A percentile compares a stretch with the other conserved stretches of the same genome.
Conservation (phyloP, 2,329 filamentous ascomycete genomes). For the Sporothrix schenckii region DNA sequence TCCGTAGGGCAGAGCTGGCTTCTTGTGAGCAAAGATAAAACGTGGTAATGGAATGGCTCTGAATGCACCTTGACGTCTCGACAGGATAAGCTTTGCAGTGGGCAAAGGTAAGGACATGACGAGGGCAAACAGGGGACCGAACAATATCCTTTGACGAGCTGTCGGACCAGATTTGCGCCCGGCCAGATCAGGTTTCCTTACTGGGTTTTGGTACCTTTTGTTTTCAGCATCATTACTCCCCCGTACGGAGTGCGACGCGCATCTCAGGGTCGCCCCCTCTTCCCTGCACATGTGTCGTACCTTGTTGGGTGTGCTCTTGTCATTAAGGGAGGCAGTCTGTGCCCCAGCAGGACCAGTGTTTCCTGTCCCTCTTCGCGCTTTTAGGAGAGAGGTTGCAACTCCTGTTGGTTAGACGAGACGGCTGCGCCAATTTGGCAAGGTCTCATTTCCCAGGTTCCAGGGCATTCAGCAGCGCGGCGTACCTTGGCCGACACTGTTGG, state of each 20-base stretch:
- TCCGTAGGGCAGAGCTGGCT: neutral
- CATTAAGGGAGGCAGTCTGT: neutral
- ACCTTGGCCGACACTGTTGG: neutral
- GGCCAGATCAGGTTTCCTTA: neutral
- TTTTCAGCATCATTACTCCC: no score
- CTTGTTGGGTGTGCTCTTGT: neutral
- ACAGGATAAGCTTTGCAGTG: constrained; percentile 21
- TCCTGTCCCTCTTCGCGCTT: neutral
- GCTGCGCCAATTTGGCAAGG: neutral
- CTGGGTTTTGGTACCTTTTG: neutral
- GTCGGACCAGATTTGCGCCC: neutral
- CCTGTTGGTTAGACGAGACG: constrained; percentile 7
- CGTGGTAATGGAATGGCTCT: constrained; percentile 15
- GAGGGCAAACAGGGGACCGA: neutral
- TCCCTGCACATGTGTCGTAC: constrained; percentile 15
- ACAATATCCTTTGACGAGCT: no score
- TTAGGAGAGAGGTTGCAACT: neutral
- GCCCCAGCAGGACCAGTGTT: constrained; percentile 22
- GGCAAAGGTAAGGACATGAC: neutral
- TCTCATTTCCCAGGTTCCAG: constrained; percentile 21
- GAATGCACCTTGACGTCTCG: neutral
- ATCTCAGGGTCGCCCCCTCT: neutral
- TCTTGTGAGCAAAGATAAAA: neutral
- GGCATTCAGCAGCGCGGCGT: neutral
- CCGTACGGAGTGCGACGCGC: no score